Evolutionary conservation across 139 green algal genomes (phyloP).

Genomic region (Chlamydomonas sp.): DNA sequence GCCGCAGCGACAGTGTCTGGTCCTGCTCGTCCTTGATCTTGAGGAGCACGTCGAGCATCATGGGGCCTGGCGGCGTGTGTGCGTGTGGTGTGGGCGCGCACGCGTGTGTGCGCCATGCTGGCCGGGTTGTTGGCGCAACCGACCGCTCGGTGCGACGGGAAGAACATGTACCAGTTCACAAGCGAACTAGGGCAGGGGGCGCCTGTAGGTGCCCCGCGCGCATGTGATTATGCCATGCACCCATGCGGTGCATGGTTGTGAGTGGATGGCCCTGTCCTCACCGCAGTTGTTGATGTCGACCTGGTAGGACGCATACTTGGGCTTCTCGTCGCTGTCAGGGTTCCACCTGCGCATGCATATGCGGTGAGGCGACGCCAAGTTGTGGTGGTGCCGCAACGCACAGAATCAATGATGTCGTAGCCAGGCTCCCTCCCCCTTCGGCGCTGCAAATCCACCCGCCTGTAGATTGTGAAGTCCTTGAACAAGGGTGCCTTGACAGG

Average conservation of each 20-base stretch:
- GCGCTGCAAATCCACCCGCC: conserved; percentile 24
- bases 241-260: neutral
- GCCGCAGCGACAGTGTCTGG: conserved; percentile 73
- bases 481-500: conserved; percentile 44
- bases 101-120: too few species aligned
- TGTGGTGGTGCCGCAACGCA: neutral
- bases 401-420: neutral
- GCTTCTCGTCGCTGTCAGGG: conserved; percentile 74
- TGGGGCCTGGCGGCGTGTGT: conserved; percentile 94
- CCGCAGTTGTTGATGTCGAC: conserved; percentile 85
- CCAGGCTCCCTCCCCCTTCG: neutral
- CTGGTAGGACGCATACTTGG: conserved; percentile 80
- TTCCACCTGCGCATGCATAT: conserved; percentile 79
- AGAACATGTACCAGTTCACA: too few species aligned
- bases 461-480: conserved; percentile 87
- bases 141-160: too few species aligned
- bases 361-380: neutral
- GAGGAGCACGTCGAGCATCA: conserved; percentile 98
- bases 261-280: too few species aligned
- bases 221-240: neutral
- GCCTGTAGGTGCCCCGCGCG: too few species aligned
- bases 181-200: too few species aligned
- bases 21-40: conserved; percentile 99
- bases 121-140: too few species aligned
- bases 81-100: too few species aligned